These are phyloP conservation scores for Neonectria faginata DNA, from an alignment of 2,329 filamentous ascomycete species.

Conservation along the genomic window DNA sequence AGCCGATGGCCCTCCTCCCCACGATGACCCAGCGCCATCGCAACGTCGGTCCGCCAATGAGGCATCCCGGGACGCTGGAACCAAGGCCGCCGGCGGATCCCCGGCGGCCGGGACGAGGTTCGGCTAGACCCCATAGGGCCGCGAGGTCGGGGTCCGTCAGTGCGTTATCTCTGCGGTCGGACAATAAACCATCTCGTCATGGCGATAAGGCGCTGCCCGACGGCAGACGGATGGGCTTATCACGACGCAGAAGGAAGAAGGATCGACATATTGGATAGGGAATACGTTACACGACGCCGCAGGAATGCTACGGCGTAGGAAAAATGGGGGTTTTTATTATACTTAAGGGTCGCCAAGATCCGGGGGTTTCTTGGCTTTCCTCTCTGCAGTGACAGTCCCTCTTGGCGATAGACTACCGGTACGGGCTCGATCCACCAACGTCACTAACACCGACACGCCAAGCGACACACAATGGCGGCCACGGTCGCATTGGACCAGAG, in stretches of 20 bases:
- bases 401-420: neutral
- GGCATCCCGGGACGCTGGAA: neutral
- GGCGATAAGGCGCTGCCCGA: neutral
- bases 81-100: conserved; percentile 2
- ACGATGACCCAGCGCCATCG: conserved; percentile 6
- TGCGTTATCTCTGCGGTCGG: conserved; percentile 9
- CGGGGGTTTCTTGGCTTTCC: neutral
- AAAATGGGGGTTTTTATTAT: neutral
- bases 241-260: neutral
- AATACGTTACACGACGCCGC: neutral
- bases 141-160: neutral
- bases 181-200: neutral
- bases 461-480: conserved; percentile 16
- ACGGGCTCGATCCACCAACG: neutral
- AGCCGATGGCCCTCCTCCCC: neutral
- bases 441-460: too few species aligned
- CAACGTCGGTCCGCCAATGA: neutral
- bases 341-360: neutral
- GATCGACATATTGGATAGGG: neutral
- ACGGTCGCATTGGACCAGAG: conserved; percentile 62
- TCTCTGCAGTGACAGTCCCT: neutral
- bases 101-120: neutral
- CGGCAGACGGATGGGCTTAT: neutral
- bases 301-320: neutral
- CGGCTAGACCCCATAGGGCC: neutral